Percentiles rank a stretch among this genome's conserved stretches.
phyloP scores from a whole-genome alignment of 257 asterid species.

The Henckelia pumila region DNA sequence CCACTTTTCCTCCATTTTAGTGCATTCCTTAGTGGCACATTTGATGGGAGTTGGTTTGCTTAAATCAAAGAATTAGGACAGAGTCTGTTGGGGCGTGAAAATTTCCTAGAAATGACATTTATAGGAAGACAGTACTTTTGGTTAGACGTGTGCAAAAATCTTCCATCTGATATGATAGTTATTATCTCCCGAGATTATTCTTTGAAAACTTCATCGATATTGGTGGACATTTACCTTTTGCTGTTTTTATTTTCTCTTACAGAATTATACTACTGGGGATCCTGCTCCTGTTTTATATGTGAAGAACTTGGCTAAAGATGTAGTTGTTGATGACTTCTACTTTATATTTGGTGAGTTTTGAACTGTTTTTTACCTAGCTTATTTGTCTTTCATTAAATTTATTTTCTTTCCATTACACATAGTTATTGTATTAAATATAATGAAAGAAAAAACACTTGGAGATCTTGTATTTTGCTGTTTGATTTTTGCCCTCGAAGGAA shows the following conservation, averaged over 20 bases:
- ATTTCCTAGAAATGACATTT: neutral
- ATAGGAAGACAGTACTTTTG: neutral
- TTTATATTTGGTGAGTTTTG: slow-evolving; percentile 71
- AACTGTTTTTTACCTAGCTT: slow-evolving; percentile 13
- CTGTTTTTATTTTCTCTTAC: slow-evolving; percentile 28
- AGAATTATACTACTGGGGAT: slow-evolving; percentile 87
- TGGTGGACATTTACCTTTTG: slow-evolving; percentile 17
- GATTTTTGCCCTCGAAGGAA: neutral
- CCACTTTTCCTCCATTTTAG: neutral
- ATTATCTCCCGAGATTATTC: neutral
- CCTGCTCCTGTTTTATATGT: slow-evolving; percentile 74
- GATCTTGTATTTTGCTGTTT: neutral
- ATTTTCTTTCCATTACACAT: neutral
- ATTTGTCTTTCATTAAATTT: slow-evolving; percentile 7
- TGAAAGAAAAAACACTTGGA: neutral
- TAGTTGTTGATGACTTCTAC: slow-evolving; percentile 74
- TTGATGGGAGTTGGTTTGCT: neutral
- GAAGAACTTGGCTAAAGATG: slow-evolving; percentile 92
- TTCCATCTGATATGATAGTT: neutral
- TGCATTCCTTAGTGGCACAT: neutral
- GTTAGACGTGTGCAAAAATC: neutral
- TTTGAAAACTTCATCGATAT: slow-evolving; percentile 10
- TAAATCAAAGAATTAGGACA: neutral
- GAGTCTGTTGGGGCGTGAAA: neutral
- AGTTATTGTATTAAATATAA: neutral